Evolutionary conservation across 2,329 filamentous ascomycete genomes (phyloP), one percentile per base, ranked within the genome.

Genomic region (Colletotrichum nymphaeae): DNA sequence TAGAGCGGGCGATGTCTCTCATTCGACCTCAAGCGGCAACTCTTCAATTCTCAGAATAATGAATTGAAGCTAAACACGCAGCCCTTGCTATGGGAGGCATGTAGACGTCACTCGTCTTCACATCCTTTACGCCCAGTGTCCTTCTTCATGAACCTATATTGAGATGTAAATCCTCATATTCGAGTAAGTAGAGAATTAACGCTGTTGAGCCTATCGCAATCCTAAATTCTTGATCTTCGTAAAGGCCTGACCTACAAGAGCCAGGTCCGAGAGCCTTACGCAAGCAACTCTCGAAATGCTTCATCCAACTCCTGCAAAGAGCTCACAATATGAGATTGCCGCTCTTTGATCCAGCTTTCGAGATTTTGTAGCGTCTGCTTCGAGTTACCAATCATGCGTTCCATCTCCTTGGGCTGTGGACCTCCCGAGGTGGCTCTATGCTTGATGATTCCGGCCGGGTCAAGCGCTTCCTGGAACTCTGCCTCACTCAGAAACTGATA

Each of bases 371-470:
- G 52, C 0, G 30, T 14, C 12, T 22, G 1, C 14, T 57, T 49
- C 26, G 71, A 62, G 0, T 30, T 22, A 11, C 4, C n/a, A 4
- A 73, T 57, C 71, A 73, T 73, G 11, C 71, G 55, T 14, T 67
- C 49, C 67, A 73, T 73, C 28, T 73, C 71, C 2, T 30, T 28
- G 11, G 60, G 67, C 35, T 73, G 71, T 9, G 71, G 71, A 1
- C 71, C 71, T 3, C 71, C 71, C 1, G 60, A 70, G 2, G 71
- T 72, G 5, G 71, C 67, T 16, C 71, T 52, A 16, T 53, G 67
- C 4, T 42, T 60, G n/a, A 72, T 60, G 28, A 73, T 73, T 4
- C 60, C 60, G 19, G 49, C 56, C 12, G 71, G 71, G 22, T 73
- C 56, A 5, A 73, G 55, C 2, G 71, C 49, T 0, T 53, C 32